Evolutionary conservation across 768 basidiomycete genomes (phyloP), one percentile per base, ranked within the genome.

Genomic region (Termitomyces titanicus): DNA sequence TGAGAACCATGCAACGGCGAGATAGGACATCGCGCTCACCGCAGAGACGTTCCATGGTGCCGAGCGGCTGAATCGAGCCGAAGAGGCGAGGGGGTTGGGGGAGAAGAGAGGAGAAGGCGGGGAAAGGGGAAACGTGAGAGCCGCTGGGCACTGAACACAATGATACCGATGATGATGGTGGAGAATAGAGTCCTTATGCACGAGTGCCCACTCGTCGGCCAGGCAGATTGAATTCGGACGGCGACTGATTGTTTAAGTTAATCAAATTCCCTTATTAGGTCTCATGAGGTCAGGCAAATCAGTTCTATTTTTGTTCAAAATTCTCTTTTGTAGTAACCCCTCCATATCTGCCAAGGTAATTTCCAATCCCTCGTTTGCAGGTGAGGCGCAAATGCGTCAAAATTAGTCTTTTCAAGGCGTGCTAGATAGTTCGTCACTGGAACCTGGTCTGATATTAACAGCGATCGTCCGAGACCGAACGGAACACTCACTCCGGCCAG

Each of bases 311-410:
- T 50, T n/a, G 47, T 55, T 72, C 65, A 79, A 59, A 80, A 71
- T 57, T 66, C 58, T 60, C 70, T 66, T 66, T 66, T 74, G 60
- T 72, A 72, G 64, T 74, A 75, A 53, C 69, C 64, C 61, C 69
- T 69, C 77, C 75, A 80, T 53, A 92, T 80, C 64, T 79, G 77
- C 84, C 84, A 89, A 49, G 92, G 82, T 63, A 93, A 71, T 74
- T 80, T 82, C 85, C 92, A 92, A 67, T 88, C 86, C 69, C 82
- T 78, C 63, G 72, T 54, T 71, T 84, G 86, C 64, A 92, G 62
- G 61, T 74, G 72, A 24, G 82, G 74, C 58, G 85, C 72, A 67
- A 89, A 93, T 8, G 77, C 86, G 63, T 93, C 78, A 69, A 94
- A 94, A 63, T 85, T 77, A 44, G 73, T 80, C 56, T 75, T 75